Base-by-base conservation (phyloP, 192 early-diverging fungal genomes). In the Backusella tarrabulga region DNA sequence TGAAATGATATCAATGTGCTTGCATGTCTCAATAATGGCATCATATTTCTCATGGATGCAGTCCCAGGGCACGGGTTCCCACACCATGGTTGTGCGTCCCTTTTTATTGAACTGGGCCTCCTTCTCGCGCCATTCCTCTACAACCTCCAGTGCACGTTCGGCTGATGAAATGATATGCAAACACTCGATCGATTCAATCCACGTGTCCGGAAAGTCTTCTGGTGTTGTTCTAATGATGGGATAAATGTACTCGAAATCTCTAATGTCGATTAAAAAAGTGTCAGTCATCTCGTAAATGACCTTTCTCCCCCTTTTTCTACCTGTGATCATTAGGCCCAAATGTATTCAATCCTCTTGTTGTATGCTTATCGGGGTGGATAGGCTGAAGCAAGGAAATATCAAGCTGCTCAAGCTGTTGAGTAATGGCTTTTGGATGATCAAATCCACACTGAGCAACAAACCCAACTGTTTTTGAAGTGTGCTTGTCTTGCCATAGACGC, bases 51-150 rank as follows among this genome's bases (percentile, higher is more conserved):
- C 79, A 74, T 63, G 5, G 34, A 71, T 38, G 21, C 78, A 74
- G 35, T 73, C 73, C 72, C 77, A 76, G 5, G 85, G 85, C 11
- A 83, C 29, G n/a, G 85, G 85, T 36, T 86, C 85, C 85, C 85
- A 86, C 4, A 86, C n/a, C 54, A 84, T 81, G 14, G 73, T 21
- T 4, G 84, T 80, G n/a, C 17, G 54, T 36, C 34, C 60, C 68
- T 35, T 66, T 50, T 60, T 73, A 44, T 77, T 50, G 14, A 73
- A 32, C 15, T 9, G 17, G 4, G n/a, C 34, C 35, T 79, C 77
- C 6, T 66, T 41, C 11, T 40, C 35, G 2, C 70, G 52, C 82
- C 82, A 83, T n/a, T 80, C 82, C 1, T 71, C 68, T 6, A 77
- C 41, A 26, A 83, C 80, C 3, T 82, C 78, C 21, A 32, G 15